These are phyloP conservation scores for Clarkia xantiana DNA, from an alignment of 345 rosid genomes.

Conservation along the genomic window DNA sequence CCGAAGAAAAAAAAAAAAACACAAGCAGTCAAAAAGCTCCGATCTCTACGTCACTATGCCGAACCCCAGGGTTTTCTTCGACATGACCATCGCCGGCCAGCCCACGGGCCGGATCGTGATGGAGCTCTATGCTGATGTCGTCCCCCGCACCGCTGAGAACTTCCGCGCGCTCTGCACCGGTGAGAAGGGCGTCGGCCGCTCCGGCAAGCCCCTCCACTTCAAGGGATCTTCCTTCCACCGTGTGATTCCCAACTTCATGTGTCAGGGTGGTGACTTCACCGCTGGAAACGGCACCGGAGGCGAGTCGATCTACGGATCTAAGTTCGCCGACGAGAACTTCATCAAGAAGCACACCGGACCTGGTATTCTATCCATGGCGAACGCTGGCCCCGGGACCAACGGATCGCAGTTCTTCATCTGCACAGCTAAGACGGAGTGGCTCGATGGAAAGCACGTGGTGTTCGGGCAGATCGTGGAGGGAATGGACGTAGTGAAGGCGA, in stretches of 20 bases:
- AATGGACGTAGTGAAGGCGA: conserved; percentile 18
- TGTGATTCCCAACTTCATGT: conserved; percentile 32
- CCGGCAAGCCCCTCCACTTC: conserved; percentile 33
- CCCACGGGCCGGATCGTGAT: conserved; percentile 19
- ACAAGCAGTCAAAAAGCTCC: not conserved
- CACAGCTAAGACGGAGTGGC: conserved; percentile 26
- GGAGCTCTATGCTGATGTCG: conserved; percentile 23
- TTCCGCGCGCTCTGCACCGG: conserved; percentile 35
- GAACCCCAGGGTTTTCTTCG: conserved; percentile 24
- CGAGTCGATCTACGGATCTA: conserved; percentile 27
- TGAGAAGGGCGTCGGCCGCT: conserved; percentile 21
- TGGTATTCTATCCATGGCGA: conserved; percentile 29
- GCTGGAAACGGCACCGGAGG: conserved; percentile 32
- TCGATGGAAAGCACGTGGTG: conserved; percentile 30
- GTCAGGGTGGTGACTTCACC: conserved; percentile 39
- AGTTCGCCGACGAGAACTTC: conserved; percentile 33
- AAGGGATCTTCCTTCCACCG: conserved; percentile 30
- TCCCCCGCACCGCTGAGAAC: conserved; percentile 30
- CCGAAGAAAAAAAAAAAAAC: no score
- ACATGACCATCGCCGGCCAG: conserved; percentile 16
- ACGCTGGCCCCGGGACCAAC: conserved; percentile 24
- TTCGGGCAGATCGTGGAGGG: conserved; percentile 28
- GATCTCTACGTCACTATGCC: not conserved
- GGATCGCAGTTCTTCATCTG: conserved; percentile 28
- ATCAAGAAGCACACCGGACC: conserved; percentile 25